Evolutionary conservation across 1,284 basidiomycete genomes (phyloP).

Genomic region (Tilletia setariae): DNA sequence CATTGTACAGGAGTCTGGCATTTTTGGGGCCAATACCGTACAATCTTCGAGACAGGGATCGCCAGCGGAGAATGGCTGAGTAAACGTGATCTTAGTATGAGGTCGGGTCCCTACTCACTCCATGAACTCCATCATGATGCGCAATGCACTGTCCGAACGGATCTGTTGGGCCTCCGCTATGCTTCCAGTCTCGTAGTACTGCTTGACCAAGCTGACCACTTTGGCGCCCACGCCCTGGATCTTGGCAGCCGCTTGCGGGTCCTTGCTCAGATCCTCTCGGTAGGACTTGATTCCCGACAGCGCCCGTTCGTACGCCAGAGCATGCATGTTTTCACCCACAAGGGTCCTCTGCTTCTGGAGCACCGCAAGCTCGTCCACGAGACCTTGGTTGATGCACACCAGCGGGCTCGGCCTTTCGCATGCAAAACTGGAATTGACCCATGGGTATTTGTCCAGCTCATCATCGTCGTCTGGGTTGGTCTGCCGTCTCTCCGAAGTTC

Average conservation of each 20-base stretch:
- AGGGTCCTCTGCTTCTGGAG: conserved; percentile 42
- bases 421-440: conserved; percentile 34
- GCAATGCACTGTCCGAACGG: conserved; percentile 33
- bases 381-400: conserved; percentile 36
- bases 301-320: conserved; percentile 49
- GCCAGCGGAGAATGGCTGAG: background rate
- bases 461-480: background rate
- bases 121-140: conserved; percentile 38
- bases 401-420: conserved; percentile 43
- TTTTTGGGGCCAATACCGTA: conserved; percentile 47
- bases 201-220: conserved; percentile 33
- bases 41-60: conserved; percentile 14
- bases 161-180: conserved; percentile 47
- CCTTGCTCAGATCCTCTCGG: conserved; percentile 32
- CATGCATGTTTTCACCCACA: conserved; percentile 35
- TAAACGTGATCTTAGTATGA: background rate
- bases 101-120: conserved; percentile 18
- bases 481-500: background rate
- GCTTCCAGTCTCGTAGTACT: conserved; percentile 32
- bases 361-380: conserved; percentile 42
- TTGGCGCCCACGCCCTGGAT: conserved; percentile 48
- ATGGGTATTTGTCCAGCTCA: conserved; percentile 11
- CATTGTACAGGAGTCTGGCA: conserved; percentile 40
- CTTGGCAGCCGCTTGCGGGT: conserved; percentile 25
- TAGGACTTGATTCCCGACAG: conserved; percentile 44